A percentile compares a stretch with the other conserved stretches of the same genome.
phyloP scores from a whole-genome alignment of 306 rosid species.

The apple (Malus domestica) region DNA sequence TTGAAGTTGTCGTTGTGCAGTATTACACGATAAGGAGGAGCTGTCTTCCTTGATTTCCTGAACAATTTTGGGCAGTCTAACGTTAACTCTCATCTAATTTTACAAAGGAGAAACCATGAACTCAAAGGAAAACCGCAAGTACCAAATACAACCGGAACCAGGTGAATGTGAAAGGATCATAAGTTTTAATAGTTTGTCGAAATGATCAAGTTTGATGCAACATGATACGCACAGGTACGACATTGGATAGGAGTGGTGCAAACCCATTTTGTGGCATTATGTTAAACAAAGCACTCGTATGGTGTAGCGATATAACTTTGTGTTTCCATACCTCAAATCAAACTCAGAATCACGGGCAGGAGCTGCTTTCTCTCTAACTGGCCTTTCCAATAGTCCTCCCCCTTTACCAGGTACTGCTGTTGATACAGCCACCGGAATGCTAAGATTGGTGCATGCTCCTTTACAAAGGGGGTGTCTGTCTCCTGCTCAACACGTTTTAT shows the following conservation, averaged over 20 bases:
- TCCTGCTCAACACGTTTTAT: conserved; percentile 36
- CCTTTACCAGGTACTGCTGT: conserved; percentile 50
- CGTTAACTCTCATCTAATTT: not conserved
- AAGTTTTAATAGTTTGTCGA: not conserved
- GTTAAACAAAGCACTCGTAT: not conserved
- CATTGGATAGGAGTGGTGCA: not conserved
- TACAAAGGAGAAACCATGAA: not conserved
- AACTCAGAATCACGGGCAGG: conserved; percentile 69
- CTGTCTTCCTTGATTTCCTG: conserved; percentile 54
- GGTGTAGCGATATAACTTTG: not conserved
- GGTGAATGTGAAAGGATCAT: not conserved
- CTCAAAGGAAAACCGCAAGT: not conserved
- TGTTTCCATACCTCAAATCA: conserved; percentile 42
- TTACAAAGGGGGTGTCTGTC: conserved; percentile 44
- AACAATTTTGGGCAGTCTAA: not conserved
- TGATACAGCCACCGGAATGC: conserved; percentile 38
- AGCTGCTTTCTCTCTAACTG: conserved; percentile 44
- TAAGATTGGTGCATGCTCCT: conserved; percentile 46
- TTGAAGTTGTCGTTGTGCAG: conserved; percentile 71
- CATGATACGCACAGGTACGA: not conserved
- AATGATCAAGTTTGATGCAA: not conserved
- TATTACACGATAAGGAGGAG: conserved; percentile 64
- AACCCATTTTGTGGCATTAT: not conserved
- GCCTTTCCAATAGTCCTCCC: conserved; percentile 57
- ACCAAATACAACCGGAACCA: not conserved